These are phyloP conservation scores for Tulasnella sp. DNA, from an alignment of 768 basidiomycete species.

Conservation along the genomic window DNA sequence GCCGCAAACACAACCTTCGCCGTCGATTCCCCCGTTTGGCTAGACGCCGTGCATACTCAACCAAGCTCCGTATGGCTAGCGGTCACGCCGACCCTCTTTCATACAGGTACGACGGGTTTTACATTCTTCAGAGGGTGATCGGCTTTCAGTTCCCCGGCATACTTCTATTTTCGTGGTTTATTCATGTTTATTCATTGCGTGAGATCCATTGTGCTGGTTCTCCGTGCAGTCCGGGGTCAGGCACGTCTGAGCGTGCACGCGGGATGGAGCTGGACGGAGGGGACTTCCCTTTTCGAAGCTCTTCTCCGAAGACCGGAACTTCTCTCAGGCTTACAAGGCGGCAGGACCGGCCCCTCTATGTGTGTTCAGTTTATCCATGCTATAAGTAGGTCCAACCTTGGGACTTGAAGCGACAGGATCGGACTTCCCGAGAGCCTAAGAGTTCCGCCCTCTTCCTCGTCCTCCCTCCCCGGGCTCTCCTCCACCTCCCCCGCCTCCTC, in stretches of 20 bases:
- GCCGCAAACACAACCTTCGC: not conserved
- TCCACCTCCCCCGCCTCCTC: not conserved
- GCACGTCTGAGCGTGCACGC: not conserved
- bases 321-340: constrained; percentile 1
- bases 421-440: constrained; percentile 8
- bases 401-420: not conserved
- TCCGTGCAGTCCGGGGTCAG: constrained; percentile 12
- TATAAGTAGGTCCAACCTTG: not conserved
- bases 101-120: not conserved
- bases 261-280: not conserved
- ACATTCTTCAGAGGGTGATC: not conserved
- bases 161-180: not conserved
- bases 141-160: not conserved
- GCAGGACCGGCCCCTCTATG: not conserved
- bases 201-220: not conserved
- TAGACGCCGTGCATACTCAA: not conserved
- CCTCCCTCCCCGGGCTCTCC: not conserved
- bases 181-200: not conserved
- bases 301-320: constrained; percentile 6
- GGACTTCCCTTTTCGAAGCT: constrained; percentile 11
- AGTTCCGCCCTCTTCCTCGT: not conserved
- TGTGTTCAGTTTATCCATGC: not conserved
- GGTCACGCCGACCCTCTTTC: not conserved
- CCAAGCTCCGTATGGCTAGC: not conserved
- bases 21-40: not conserved